These are phyloP conservation scores for Centella asiatica DNA, from an alignment of 129 eudicot species.

Conservation along the genomic window DNA sequence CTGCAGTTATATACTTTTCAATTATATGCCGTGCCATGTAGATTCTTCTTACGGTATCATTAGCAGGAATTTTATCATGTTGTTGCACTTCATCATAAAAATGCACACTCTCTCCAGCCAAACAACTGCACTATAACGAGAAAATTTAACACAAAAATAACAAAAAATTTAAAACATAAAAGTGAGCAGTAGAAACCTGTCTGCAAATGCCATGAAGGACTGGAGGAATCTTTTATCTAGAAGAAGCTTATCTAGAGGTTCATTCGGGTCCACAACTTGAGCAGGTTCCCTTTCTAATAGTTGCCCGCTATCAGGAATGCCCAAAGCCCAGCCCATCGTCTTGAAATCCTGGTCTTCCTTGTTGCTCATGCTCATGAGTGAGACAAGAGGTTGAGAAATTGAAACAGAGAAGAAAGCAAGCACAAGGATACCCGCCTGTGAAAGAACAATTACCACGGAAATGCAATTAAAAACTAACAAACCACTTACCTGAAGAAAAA, in stretches of 20 bases:
- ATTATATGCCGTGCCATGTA: constrained; percentile 93
- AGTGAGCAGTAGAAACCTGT: constrained; percentile 43
- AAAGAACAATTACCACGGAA: constrained; percentile 3
- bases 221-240: constrained; percentile 61
- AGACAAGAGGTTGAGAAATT: constrained; percentile 73
- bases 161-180: neutral
- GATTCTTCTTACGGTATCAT: constrained; percentile 66
- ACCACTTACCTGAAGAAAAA: too few relatives aligned
- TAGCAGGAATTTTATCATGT: constrained; percentile 53
- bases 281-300: constrained; percentile 34
- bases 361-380: constrained; percentile 74
- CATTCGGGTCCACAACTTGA: constrained; percentile 39
- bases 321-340: constrained; percentile 80
- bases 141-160: neutral
- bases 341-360: constrained; percentile 33
- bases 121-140: constrained; percentile 39
- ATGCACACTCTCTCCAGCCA: constrained; percentile 93
- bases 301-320: constrained; percentile 64
- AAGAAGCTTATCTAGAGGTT: constrained; percentile 73
- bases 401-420: constrained; percentile 83
- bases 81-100: constrained; percentile 81
- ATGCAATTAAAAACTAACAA: constrained; percentile 8
- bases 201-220: constrained; percentile 82
- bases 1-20: constrained; percentile 63
- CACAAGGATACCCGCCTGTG: constrained; percentile 60